These are phyloP conservation scores for Pneumocystis wakefieldiae DNA, from an alignment of 1,139 yeast species.

Conservation along the genomic window DNA sequence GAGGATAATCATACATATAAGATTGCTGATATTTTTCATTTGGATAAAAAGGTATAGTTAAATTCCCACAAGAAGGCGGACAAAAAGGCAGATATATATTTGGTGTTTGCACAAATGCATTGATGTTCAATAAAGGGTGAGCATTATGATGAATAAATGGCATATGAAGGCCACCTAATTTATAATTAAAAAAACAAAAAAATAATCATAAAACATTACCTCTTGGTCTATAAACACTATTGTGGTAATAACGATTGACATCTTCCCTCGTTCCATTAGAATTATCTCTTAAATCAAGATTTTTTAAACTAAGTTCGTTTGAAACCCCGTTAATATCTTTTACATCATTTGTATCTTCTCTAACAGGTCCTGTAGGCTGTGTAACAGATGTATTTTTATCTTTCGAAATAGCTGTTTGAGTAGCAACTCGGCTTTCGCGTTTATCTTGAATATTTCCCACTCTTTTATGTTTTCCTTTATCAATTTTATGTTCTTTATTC, in stretches of 20 bases:
- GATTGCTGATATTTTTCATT: not conserved
- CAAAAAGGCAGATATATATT: not conserved
- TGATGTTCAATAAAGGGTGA: not conserved
- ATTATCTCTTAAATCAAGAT: not conserved
- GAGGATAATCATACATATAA: conserved; percentile 1
- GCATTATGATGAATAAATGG: not conserved
- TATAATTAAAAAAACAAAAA: not conserved
- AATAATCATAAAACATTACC: not conserved
- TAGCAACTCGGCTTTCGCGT: not conserved
- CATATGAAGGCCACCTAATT: not conserved
- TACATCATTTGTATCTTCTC: not conserved
- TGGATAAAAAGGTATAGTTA: conserved; percentile 1
- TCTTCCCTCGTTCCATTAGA: not conserved
- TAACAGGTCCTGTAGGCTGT: not conserved
- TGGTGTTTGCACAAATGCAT: not conserved
- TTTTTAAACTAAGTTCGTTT: not conserved
- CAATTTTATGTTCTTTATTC: not conserved
- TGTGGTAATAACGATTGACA: not conserved
- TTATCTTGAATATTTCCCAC: not conserved
- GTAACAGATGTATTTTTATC: not conserved
- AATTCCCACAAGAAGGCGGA: not conserved
- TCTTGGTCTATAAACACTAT: not conserved
- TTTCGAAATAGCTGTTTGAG: not conserved
- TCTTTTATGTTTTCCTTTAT: not conserved
- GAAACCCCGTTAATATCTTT: not conserved